phyloP scores from a whole-genome alignment of 441 rosid species.

The Manihot esculenta region DNA sequence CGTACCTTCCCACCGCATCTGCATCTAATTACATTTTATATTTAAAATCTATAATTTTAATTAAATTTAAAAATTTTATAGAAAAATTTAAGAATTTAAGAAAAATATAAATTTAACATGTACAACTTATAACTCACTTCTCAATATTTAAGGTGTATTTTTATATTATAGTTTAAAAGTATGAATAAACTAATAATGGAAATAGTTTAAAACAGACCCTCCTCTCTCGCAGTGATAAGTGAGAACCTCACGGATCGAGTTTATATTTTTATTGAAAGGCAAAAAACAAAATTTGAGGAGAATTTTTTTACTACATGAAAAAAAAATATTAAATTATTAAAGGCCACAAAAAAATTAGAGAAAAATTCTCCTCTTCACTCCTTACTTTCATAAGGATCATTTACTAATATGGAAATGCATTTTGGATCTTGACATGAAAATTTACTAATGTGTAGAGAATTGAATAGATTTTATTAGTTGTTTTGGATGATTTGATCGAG shows the following conservation, averaged over 20 bases:
- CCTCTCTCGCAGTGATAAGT: conserved; percentile 27
- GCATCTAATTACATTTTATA: no score
- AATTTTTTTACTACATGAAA: no score
- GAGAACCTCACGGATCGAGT: conserved; percentile 70
- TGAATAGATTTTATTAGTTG: conserved; percentile 22
- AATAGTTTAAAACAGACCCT: conserved; percentile 2
- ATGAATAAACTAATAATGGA: no score
- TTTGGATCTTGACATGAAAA: conserved; percentile 32
- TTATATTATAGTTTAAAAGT: no score
- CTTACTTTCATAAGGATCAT: conserved; percentile 31
- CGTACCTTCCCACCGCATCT: no score
- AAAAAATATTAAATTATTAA: not conserved
- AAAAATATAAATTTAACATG: no score
- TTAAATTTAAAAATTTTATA: no score
- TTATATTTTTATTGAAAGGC: conserved; percentile 28
- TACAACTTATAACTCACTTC: no score
- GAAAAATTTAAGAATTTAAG: no score
- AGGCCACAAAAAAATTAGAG: conserved; percentile 18
- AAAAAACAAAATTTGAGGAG: conserved; percentile 20
- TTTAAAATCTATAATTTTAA: no score
- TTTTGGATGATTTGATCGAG: conserved; percentile 28
- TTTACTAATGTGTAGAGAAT: conserved; percentile 36
- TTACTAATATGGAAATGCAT: not conserved
- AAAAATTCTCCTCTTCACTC: conserved; percentile 17
- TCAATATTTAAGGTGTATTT: no score